Evolutionary conservation across 176 grass and related monocot genomes (phyloP).

Genomic region (Oryza punctata): DNA sequence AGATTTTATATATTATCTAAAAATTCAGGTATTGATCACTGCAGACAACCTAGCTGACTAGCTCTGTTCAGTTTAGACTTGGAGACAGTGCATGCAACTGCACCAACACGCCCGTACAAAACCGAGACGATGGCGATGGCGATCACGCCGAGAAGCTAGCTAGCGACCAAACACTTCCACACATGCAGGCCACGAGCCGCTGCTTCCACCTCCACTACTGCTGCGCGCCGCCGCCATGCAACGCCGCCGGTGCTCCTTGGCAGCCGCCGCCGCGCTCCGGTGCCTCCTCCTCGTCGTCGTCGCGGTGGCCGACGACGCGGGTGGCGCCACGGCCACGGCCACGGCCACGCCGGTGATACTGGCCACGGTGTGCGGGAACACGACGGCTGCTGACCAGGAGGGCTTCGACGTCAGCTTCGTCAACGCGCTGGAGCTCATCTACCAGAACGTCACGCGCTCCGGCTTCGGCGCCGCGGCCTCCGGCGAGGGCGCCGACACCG

Average conservation of each 20-base stretch:
- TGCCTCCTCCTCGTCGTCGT: conserved; percentile 1
- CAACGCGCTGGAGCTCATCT: conserved; percentile 58
- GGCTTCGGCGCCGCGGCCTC: conserved; percentile 59
- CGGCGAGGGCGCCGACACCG: conserved; percentile 20
- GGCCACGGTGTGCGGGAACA: conserved; percentile 44
- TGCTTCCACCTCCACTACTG: no score
- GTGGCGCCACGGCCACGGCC: neutral
- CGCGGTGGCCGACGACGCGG: neutral
- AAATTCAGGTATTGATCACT: no score
- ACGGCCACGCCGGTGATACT: conserved; percentile 39
- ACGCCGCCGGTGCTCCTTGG: neutral
- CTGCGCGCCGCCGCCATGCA: neutral
- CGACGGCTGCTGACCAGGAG: conserved; percentile 22
- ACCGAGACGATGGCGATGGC: no score
- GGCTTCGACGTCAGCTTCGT: conserved; percentile 74
- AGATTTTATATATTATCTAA: no score
- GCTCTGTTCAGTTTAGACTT: no score
- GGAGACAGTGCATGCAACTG: no score
- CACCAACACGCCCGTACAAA: no score
- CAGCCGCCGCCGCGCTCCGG: neutral
- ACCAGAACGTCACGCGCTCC: conserved; percentile 57
- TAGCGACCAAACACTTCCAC: neutral
- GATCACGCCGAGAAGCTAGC: no score
- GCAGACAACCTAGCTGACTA: no score
- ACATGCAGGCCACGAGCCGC: no score